Evolutionary conservation across 2,329 filamentous ascomycete species (phyloP).

Genomic region (Talaromyces marneffei): DNA sequence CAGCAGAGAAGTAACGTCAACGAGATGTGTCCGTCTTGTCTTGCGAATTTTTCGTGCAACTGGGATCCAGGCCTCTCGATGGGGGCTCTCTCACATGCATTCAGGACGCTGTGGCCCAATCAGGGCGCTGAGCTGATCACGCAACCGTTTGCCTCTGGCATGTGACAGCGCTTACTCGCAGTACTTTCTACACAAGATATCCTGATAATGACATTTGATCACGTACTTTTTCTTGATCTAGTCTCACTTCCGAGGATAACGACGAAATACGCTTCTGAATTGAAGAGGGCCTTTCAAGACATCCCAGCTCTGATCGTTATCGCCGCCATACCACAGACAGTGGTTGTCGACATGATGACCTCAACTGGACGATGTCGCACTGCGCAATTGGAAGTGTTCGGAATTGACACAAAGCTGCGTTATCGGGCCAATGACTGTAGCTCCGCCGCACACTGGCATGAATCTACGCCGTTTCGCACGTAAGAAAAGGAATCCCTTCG

Average conservation of each 20-base stretch:
- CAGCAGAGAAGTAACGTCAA: conserved; percentile 3
- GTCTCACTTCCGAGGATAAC: too few species aligned
- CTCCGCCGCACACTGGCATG: background rate
- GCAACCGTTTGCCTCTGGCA: conserved; percentile 12
- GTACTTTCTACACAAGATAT: too few species aligned
- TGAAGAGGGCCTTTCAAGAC: background rate
- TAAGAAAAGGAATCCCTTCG: background rate
- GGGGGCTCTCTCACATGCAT: conserved; percentile 8
- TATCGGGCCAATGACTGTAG: background rate
- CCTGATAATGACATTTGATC: too few species aligned
- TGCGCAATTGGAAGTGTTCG: background rate
- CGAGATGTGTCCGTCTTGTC: background rate
- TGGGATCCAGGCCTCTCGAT: conserved; percentile 5
- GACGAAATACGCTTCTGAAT: too few species aligned
- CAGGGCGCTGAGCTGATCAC: background rate
- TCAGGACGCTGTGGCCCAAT: background rate
- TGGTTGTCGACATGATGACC: background rate
- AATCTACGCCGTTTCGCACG: background rate
- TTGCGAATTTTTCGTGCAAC: background rate
- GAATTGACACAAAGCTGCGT: background rate
- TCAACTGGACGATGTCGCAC: background rate
- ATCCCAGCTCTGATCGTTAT: background rate
- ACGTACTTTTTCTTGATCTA: too few species aligned
- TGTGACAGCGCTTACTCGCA: conserved; percentile 7
- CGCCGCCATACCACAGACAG: background rate